Conservation (phyloP, 2,329 filamentous ascomycete species). For the Teratosphaeria destructans region DNA sequence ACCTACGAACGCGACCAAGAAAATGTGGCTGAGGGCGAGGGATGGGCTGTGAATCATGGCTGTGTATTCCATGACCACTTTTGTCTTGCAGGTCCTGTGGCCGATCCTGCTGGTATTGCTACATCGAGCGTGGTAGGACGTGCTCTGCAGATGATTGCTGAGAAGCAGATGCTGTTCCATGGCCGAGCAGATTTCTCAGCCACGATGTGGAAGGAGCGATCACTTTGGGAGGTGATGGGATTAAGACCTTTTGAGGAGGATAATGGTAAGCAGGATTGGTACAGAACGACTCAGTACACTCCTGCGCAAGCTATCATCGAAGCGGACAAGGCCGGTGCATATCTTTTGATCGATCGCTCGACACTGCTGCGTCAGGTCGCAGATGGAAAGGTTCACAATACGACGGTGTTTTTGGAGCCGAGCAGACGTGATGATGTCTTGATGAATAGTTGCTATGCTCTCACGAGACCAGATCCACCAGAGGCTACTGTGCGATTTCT, state of each 20-base stretch:
- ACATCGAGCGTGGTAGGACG: too few relatives aligned
- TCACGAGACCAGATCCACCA: neutral
- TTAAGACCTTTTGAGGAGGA: conserved; percentile 2
- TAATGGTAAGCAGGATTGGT: conserved; percentile 6
- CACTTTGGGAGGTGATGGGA: neutral
- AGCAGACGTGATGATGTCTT: neutral
- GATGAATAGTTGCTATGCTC: neutral
- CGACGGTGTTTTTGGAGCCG: neutral
- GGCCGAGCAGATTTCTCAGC: conserved; percentile 15
- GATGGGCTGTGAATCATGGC: conserved; percentile 10
- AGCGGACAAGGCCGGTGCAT: conserved; percentile 11
- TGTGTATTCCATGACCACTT: conserved; percentile 18
- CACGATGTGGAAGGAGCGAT: conserved; percentile 12
- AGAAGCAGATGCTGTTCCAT: conserved; percentile 5
- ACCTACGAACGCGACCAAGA: conserved; percentile 18
- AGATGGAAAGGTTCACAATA: neutral
- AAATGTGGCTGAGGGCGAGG: conserved; percentile 9
- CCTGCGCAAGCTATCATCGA: conserved; percentile 14
- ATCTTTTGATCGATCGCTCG: conserved; percentile 14
- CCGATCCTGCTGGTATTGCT: neutral
- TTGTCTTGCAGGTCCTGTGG: conserved; percentile 10
- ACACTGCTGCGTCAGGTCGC: conserved; percentile 2
- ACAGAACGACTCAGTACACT: conserved; percentile 6
- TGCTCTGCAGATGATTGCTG: neutral
- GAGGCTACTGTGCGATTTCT: neutral